phyloP scores from a whole-genome alignment of 208 protist species.

The Herpetomonas tarakana region DNA sequence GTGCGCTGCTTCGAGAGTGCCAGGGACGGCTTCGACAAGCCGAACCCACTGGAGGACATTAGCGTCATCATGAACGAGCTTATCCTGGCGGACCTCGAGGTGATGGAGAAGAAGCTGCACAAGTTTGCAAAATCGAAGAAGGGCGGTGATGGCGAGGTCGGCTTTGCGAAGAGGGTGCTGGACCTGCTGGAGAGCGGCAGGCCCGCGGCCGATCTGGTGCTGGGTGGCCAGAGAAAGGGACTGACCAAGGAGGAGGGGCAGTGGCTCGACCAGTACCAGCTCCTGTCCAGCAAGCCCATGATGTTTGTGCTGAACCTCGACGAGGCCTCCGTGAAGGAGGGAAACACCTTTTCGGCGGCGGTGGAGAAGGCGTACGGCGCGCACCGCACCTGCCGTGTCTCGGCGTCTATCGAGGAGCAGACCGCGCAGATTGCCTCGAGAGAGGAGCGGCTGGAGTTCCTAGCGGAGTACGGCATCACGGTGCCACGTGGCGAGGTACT shows the following conservation, averaged over 20 bases:
- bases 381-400: conserved; percentile 61
- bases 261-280: conserved; percentile 48
- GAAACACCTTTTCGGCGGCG: conserved; percentile 45
- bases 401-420: conserved; percentile 78
- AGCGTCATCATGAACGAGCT: conserved; percentile 73
- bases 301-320: conserved; percentile 88
- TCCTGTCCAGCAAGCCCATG: conserved; percentile 81
- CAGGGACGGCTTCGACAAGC: conserved; percentile 77
- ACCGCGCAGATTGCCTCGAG: conserved; percentile 54
- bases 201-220: conserved; percentile 32
- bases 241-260: conserved; percentile 25
- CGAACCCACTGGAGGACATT: conserved; percentile 79
- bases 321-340: conserved; percentile 41
- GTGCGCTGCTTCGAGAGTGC: conserved; percentile 88
- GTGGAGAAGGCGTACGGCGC: conserved; percentile 63
- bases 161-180: conserved; percentile 36
- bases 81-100: conserved; percentile 75
- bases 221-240: conserved; percentile 3
- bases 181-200: conserved; percentile 58
- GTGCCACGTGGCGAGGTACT: conserved; percentile 63
- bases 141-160: conserved; percentile 29
- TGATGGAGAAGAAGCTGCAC: conserved; percentile 56
- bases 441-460: conserved; percentile 72
- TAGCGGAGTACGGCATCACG: conserved; percentile 76
- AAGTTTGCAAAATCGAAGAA: conserved; percentile 49